Evolutionary conservation across 2,329 filamentous ascomycete species (phyloP).

Genomic region (Fonsecaea pedrosoi): DNA sequence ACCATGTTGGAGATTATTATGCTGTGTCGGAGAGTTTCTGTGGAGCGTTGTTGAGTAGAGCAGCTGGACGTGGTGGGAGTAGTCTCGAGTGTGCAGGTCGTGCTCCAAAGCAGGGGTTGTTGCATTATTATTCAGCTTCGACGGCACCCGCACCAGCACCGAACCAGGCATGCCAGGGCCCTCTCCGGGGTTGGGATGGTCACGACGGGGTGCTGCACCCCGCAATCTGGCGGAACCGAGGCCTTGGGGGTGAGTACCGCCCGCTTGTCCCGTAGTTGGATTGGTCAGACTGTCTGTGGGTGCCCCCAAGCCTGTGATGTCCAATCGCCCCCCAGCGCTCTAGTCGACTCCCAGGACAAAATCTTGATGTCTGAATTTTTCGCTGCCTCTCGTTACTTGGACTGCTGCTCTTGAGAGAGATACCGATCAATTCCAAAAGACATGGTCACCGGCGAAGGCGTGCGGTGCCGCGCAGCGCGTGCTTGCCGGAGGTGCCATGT

Average conservation of each 20-base stretch:
- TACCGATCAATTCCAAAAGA: neutral
- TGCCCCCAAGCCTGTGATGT: neutral
- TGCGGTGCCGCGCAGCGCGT: neutral
- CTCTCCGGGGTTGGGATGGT: no score
- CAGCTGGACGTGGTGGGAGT: neutral
- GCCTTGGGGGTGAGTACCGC: neutral
- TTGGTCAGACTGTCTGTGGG: neutral
- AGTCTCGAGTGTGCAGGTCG: neutral
- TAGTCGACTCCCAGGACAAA: neutral
- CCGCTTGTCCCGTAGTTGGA: neutral
- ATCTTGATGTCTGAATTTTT: neutral
- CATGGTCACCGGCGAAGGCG: constrained; percentile 6
- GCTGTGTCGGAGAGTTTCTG: neutral
- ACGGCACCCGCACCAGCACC: no score
- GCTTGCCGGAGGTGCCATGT: constrained; percentile 4
- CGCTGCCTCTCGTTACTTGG: neutral
- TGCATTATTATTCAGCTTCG: neutral
- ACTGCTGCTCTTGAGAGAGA: neutral
- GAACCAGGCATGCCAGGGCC: no score
- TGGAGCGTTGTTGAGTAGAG: neutral
- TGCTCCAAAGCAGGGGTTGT: no score
- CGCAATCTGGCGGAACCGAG: neutral
- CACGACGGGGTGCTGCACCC: neutral
- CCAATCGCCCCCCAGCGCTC: neutral
- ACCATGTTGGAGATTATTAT: neutral